phyloP scores from a whole-genome alignment of 2,329 filamentous ascomycete genomes.

The Orbilia quercus region DNA sequence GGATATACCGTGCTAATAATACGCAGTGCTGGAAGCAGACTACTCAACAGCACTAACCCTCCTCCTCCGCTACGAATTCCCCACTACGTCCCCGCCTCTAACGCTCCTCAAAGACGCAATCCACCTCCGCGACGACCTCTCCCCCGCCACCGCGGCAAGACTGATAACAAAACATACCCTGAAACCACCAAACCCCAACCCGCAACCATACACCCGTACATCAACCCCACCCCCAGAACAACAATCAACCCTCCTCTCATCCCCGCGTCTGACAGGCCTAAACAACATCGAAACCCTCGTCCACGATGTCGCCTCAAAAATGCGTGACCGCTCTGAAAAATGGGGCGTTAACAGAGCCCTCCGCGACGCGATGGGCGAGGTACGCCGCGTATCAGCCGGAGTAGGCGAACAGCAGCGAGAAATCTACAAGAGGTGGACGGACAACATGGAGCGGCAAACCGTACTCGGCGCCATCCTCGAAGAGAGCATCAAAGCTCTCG shows the following conservation, averaged over 20 bases:
- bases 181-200: conserved; percentile 18
- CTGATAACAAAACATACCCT: conserved; percentile 42
- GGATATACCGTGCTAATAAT: conserved; percentile 3
- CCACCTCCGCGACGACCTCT: conserved; percentile 75
- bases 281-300: conserved; percentile 71
- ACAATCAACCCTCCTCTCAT: conserved; percentile 60
- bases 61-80: conserved; percentile 82
- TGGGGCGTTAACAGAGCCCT: conserved; percentile 83
- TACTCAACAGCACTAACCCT: conserved; percentile 86
- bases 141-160: conserved; percentile 59
- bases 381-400: conserved; percentile 64
- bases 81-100: conserved; percentile 73
- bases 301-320: conserved; percentile 79
- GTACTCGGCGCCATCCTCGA: conserved; percentile 57
- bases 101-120: conserved; percentile 88
- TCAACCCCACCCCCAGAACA: conserved; percentile 33
- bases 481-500: conserved; percentile 57
- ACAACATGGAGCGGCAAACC: conserved; percentile 56
- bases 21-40: conserved; percentile 80
- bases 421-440: conserved; percentile 44
- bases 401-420: conserved; percentile 50
- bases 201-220: conserved; percentile 52
- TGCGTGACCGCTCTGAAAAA: conserved; percentile 78
- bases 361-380: conserved; percentile 82
- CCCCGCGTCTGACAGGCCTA: conserved; percentile 62